Evolutionary conservation across 2,329 filamentous ascomycete species (phyloP).

Genomic region (Ophiognomonia clavigignenti-juglandacearum): DNA sequence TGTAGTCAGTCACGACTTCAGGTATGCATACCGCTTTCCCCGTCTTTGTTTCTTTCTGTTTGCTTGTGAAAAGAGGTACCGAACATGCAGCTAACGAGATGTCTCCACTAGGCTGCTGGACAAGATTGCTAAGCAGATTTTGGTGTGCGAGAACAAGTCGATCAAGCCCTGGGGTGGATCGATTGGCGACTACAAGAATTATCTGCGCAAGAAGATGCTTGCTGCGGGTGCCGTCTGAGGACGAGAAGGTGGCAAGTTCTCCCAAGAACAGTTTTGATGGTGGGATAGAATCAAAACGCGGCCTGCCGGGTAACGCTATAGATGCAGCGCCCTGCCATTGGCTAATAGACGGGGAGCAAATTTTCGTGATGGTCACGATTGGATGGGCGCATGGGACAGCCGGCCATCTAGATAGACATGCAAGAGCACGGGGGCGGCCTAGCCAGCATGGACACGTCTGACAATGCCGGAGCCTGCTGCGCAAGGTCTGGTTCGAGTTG

Average conservation of each 20-base stretch:
- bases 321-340: not conserved
- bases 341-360: constrained; percentile 6
- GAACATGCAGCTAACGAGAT: constrained; percentile 7
- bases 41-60: no score
- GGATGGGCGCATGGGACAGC: not conserved
- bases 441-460: not conserved
- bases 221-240: constrained; percentile 75
- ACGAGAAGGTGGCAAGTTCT: constrained; percentile 4
- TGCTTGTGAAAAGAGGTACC: no score
- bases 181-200: constrained; percentile 96
- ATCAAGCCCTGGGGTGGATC: constrained; percentile 82
- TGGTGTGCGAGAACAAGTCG: constrained; percentile 98
- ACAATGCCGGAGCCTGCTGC: no score
- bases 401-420: not conserved
- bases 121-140: constrained; percentile 99
- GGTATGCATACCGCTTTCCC: constrained; percentile 51
- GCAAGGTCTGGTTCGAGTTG: no score
- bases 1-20: constrained; percentile 98
- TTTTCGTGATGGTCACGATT: not conserved
- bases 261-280: not conserved
- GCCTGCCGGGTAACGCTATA: not conserved
- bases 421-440: not conserved
- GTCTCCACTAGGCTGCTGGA: constrained; percentile 69
- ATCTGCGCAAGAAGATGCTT: constrained; percentile 99
- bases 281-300: not conserved